phyloP scores from a whole-genome alignment of 2,329 filamentous ascomycete genomes.

The Bimuria novae-zelandiae region DNA sequence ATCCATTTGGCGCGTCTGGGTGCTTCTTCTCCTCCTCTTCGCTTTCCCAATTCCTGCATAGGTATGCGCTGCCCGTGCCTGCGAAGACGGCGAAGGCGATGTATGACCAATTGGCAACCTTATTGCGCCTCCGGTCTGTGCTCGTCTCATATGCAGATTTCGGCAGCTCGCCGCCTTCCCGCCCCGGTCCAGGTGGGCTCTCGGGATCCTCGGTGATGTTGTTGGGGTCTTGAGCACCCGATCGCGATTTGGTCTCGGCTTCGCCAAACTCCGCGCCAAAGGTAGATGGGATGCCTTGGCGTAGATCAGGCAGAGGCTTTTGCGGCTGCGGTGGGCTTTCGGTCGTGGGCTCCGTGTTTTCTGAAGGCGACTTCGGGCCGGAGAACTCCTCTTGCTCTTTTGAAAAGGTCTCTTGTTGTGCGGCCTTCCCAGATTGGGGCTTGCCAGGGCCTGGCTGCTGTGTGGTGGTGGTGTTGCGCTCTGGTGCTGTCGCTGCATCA shows the following conservation, averaged over 20 bases:
- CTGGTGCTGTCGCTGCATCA: conserved; percentile 31
- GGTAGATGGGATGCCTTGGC: conserved; percentile 92
- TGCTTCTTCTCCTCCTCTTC: conserved; percentile 73
- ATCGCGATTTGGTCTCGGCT: conserved; percentile 41
- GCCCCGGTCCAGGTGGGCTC: conserved; percentile 48
- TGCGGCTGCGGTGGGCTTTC: conserved; percentile 56
- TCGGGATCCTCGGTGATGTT: conserved; percentile 60
- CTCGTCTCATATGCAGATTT: conserved; percentile 89
- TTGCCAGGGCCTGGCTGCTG: conserved; percentile 24
- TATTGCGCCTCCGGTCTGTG: conserved; percentile 78
- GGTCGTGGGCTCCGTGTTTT: conserved; percentile 43
- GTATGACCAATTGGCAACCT: conserved; percentile 77
- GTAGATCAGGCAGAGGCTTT: conserved; percentile 82
- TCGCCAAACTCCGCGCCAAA: conserved; percentile 73
- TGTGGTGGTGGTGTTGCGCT: conserved; percentile 33
- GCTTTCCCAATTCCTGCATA: conserved; percentile 84
- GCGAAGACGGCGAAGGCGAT: conserved; percentile 61
- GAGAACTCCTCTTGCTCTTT: too few relatives aligned
- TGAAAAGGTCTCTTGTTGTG: conserved; percentile 38
- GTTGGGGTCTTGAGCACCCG: conserved; percentile 42
- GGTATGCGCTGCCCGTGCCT: conserved; percentile 68
- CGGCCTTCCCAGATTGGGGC: neutral
- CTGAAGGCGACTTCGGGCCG: too few relatives aligned
- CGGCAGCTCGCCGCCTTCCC: conserved; percentile 69
- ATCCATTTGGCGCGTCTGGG: conserved; percentile 76